Base-by-base conservation (phyloP, 2,329 filamentous ascomycete genomes). In the Alternaria ethzedia region DNA sequence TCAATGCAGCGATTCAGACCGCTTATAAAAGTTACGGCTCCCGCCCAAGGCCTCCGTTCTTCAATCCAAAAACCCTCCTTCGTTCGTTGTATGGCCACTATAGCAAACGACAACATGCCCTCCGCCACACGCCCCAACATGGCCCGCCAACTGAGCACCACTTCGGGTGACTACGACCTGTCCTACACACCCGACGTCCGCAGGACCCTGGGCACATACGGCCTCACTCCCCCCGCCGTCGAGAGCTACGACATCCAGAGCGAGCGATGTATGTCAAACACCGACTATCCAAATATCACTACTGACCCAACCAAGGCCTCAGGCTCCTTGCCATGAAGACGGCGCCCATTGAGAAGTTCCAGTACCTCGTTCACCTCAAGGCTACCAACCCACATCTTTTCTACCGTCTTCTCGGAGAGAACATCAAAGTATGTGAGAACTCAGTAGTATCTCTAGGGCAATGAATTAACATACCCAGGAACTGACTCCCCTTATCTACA, bases 401-500 rank as follows among this genome's bases (percentile, higher is more conserved):
- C 85, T 95, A 93, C 85, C 64, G 92, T 69, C 86, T 95, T 66
- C 85, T 95, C 67, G 91, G 93, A 68, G 88, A 93, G 81, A 90
- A 95, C 82, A 81, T 87, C 81, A 86, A 86, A 83, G 84, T 86
- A 59, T 30, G 69, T 21, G 30, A 23, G 25, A 4, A 9, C 21
- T 11, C 8, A 7, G 17, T 13, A 11, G 12, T n/a, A 2, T 9
- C 2, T 11, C 1, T 0, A 23, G 50, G 13, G 46, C 44, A 49
- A 41, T 9, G 4, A 10, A 30, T 44, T 28, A 50, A 54, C 44
- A 50, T 30, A 7, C 4, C 7, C 85, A 90, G 82, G 91, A 94
- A 74, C 83, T 95, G 70, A 94, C 93, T 83, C 92, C 92, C 52
- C 84, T 95, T 69, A 92, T 96, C 74, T 96, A 96, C 84, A 96